Evolutionary conservation across 768 basidiomycete genomes (phyloP).

Genomic region (Neoboletus magnificus): DNA sequence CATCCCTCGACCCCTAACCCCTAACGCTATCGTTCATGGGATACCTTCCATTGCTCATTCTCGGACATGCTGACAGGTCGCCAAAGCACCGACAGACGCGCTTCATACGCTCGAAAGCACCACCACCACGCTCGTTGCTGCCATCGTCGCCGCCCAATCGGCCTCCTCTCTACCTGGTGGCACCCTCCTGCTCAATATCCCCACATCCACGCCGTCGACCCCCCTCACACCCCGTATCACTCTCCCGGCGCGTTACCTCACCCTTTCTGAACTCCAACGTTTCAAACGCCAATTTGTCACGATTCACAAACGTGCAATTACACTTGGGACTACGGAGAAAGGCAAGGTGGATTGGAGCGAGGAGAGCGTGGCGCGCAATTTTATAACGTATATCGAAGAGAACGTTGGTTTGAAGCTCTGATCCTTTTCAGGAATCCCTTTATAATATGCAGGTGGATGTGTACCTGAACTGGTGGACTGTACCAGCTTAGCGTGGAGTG

Average conservation of each 20-base stretch:
- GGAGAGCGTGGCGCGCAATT: constrained; percentile 64
- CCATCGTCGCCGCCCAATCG: constrained; percentile 63
- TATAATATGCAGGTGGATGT: background rate
- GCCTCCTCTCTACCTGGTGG: constrained; percentile 49
- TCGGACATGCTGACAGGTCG: constrained; percentile 43
- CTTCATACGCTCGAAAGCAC: constrained; percentile 82
- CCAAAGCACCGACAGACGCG: constrained; percentile 85
- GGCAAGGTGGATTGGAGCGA: constrained; percentile 77
- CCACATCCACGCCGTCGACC: constrained; percentile 39
- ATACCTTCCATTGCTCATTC: no score
- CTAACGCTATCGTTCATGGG: background rate
- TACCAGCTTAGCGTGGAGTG: no score
- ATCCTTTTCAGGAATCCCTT: background rate
- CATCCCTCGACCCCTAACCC: background rate
- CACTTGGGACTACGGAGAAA: constrained; percentile 74
- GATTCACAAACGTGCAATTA: constrained; percentile 86
- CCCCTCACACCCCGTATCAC: constrained; percentile 45
- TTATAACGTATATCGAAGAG: constrained; percentile 70
- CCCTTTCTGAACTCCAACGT: constrained; percentile 84
- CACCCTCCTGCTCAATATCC: constrained; percentile 24
- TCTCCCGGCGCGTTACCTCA: constrained; percentile 69
- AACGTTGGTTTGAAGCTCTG: constrained; percentile 44
- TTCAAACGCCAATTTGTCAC: constrained; percentile 89
- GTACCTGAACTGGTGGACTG: background rate
- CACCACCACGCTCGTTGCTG: constrained; percentile 64